Percentiles rank a stretch among this genome's conserved stretches.
Conservation (phyloP, 1,139 yeast genomes). For the Kodamaea arcana region DNA sequence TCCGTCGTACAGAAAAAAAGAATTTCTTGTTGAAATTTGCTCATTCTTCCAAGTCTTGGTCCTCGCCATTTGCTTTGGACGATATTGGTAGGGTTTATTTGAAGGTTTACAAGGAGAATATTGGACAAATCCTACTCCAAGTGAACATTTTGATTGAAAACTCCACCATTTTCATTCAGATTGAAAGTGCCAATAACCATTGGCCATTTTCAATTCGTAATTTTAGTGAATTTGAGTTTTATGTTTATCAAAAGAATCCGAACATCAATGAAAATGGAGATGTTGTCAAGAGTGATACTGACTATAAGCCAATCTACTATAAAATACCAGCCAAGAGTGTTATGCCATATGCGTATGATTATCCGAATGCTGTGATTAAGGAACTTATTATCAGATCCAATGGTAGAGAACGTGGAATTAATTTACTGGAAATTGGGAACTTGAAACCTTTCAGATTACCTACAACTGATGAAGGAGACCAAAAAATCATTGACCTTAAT, state of each 20-base stretch:
- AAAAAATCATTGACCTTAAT: conserved; percentile 70
- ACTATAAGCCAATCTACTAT: conserved; percentile 73
- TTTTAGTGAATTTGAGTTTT: conserved; percentile 79
- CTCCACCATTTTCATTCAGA: conserved; percentile 74
- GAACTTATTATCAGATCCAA: conserved; percentile 72
- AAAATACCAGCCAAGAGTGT: conserved; percentile 84
- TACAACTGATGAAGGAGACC: conserved; percentile 37
- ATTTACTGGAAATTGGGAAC: conserved; percentile 89
- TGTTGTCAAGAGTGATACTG: conserved; percentile 39
- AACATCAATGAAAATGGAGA: conserved; percentile 71
- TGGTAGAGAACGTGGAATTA: conserved; percentile 73
- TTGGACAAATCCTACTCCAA: conserved; percentile 67
- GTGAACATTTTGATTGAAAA: conserved; percentile 73
- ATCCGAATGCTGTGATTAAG: conserved; percentile 83
- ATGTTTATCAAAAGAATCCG: conserved; percentile 84
- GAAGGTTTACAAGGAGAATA: conserved; percentile 58
- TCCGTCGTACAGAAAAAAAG: conserved; percentile 47
- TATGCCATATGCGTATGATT: conserved; percentile 99
- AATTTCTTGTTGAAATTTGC: conserved; percentile 57
- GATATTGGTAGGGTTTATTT: conserved; percentile 80
- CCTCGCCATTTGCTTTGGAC: conserved; percentile 80
- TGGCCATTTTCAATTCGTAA: conserved; percentile 96
- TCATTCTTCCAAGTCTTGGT: conserved; percentile 65
- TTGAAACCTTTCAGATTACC: conserved; percentile 81
- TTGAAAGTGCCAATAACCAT: conserved; percentile 65